These are phyloP conservation scores for Penicillium tannophilum DNA, from an alignment of 495 filamentous ascomycete species.

Conservation along the genomic window DNA sequence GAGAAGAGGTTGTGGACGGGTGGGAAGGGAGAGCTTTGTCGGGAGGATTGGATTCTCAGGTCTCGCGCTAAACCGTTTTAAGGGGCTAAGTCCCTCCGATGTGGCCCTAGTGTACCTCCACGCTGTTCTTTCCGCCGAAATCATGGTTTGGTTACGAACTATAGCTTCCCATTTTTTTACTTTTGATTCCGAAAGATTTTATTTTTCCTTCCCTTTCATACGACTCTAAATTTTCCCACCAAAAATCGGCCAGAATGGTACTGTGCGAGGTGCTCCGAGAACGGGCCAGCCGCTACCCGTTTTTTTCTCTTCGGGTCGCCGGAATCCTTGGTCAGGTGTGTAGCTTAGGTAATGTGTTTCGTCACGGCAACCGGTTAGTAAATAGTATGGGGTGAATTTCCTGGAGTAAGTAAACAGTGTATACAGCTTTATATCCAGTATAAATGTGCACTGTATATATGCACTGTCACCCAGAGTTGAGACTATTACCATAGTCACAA, in stretches of 20 bases:
- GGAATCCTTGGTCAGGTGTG: conserved; percentile 37
- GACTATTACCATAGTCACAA: background rate
- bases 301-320: conserved; percentile 48
- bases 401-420: background rate
- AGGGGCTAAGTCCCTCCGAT: conserved; percentile 47
- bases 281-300: conserved; percentile 39
- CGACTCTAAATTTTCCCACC: conserved; percentile 18
- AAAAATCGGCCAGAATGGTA: background rate
- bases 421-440: background rate
- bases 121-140: conserved; percentile 16
- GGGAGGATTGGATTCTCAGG: conserved; percentile 50
- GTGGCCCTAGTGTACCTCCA: conserved; percentile 46
- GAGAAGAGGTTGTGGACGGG: conserved; percentile 52
- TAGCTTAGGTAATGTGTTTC: conserved; percentile 42
- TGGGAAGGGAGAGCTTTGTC: conserved; percentile 58
- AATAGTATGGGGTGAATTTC: background rate
- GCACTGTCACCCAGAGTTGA: background rate
- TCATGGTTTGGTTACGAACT: background rate
- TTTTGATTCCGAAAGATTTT: background rate
- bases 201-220: conserved; percentile 7
- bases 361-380: conserved; percentile 37
- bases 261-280: conserved; percentile 20
- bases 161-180: background rate
- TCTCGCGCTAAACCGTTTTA: conserved; percentile 50
- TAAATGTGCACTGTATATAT: background rate